Percentiles rank a stretch among this genome's conserved stretches.
phyloP scores from a whole-genome alignment of 345 rosid species.

The Rhodamnia argentea region DNA sequence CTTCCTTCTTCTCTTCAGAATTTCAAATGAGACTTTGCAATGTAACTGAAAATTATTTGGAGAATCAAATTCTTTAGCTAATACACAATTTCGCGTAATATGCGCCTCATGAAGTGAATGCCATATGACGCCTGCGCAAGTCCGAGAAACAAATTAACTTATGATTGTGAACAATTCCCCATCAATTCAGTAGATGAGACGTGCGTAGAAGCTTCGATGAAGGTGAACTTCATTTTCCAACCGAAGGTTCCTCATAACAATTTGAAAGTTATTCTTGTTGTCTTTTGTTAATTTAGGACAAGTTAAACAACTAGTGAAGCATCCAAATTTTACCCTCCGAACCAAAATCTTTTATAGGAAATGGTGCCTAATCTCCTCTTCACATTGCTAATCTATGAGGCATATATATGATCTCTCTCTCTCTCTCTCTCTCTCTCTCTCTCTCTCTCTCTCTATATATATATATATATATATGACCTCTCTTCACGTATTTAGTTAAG shows the following conservation, averaged over 20 bases:
- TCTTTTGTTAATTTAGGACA: too few species aligned
- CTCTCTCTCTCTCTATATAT: too few species aligned
- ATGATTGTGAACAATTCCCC: background rate
- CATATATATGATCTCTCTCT: too few species aligned
- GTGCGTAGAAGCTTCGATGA: background rate
- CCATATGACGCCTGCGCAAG: background rate
- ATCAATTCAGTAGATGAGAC: background rate
- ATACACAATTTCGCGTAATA: background rate
- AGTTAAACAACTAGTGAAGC: background rate
- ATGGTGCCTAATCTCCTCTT: background rate
- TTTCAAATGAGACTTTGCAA: too few species aligned
- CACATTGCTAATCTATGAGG: too few species aligned
- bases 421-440: too few species aligned
- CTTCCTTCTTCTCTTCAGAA: too few species aligned
- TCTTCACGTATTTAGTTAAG: too few species aligned
- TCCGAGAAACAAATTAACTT: too few species aligned
- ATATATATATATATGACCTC: too few species aligned
- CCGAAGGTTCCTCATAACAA: background rate
- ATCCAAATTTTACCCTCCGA: too few species aligned
- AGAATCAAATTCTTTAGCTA: too few species aligned
- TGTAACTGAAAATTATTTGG: background rate
- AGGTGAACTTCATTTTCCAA: background rate
- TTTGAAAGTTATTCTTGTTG: background rate
- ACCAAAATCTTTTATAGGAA: background rate
- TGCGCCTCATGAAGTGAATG: background rate